phyloP scores from a whole-genome alignment of 306 rosid genomes.

The Sicyos edulis region DNA sequence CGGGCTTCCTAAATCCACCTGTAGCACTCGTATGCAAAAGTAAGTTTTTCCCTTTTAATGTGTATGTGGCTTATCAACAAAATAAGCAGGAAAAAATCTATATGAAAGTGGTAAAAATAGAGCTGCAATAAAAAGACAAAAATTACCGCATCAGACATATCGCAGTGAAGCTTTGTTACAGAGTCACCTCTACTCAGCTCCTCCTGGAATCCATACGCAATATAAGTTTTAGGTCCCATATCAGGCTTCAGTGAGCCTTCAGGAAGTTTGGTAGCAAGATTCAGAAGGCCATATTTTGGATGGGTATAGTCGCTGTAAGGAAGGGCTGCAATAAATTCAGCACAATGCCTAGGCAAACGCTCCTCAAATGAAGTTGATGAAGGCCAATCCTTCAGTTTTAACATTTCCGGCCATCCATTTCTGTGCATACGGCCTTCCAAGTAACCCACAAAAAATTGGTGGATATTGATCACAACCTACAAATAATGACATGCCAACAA shows the following conservation, averaged over 20 bases:
- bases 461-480: conserved; percentile 40
- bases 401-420: conserved; percentile 38
- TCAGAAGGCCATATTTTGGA: conserved; percentile 34
- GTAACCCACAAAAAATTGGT: conserved; percentile 38
- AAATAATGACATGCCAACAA: conserved; percentile 15
- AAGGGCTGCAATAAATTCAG: conserved; percentile 38
- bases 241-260: conserved; percentile 34
- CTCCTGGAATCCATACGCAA: conserved; percentile 36
- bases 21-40: background rate
- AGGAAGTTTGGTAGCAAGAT: conserved; percentile 40
- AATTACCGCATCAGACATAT: conserved; percentile 45
- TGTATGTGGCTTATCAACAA: conserved; percentile 5
- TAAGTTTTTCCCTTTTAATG: background rate
- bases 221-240: conserved; percentile 42
- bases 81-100: background rate
- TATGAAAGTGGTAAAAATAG: background rate
- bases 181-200: conserved; percentile 44
- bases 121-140: conserved; percentile 3
- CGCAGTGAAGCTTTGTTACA: conserved; percentile 41
- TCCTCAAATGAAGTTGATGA: conserved; percentile 38
- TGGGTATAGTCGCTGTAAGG: conserved; percentile 39
- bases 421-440: conserved; percentile 32
- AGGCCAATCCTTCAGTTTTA: conserved; percentile 47
- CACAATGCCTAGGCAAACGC: conserved; percentile 40
- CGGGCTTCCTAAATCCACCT: background rate